Evolutionary conservation across 805 yeast species (phyloP), one percentile per base, ranked within the genome.

Genomic region (Blastobotrys americana): DNA sequence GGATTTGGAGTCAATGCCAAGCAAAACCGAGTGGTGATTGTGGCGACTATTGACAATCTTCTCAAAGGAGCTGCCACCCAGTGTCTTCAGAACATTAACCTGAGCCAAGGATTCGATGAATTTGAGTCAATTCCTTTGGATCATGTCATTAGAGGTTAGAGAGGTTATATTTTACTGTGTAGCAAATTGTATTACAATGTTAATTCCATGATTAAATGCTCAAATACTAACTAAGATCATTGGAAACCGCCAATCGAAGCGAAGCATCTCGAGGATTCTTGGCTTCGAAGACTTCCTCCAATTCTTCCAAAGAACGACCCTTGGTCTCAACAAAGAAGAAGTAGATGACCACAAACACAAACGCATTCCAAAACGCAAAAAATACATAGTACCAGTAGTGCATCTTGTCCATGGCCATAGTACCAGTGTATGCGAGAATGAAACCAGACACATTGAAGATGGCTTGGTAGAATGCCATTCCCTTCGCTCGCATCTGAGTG

Each of bases 61-160:
- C 75, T 93, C 61, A 93, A 93, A 72, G 99, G 99, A 54, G 99
- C 99, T 37, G 95, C 97, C 38, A 93, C 99, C 15, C 99, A 93
- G 69, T 90, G 97, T 69, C 66, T 93, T 64, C 99, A 93, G 68
- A 93, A 93, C 71, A 84, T 94, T 65, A 93, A 93, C 66, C 72
- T 93, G 65, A 84, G 86, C 4, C 69, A 84, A 70, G 89, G 89
- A 19, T 93, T 86, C 65, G 90, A 84, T 40, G 98, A 93, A 69
- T 90, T 84, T 60, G 96, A 81, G 44, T 97, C 97, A 57, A 93
- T 93, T 59, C 97, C 98, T 40, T 46, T 66, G 41, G 68, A 66
- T 31, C 47, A 40, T 19, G 52, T 49, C 10, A 53, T 53, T 34
- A 41, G 56, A 20, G 56, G 56, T 28, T 53, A 45, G n/a, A n/a